Base-by-base conservation (phyloP, 441 rosid genomes). In the Brassica hybrid region DNA sequence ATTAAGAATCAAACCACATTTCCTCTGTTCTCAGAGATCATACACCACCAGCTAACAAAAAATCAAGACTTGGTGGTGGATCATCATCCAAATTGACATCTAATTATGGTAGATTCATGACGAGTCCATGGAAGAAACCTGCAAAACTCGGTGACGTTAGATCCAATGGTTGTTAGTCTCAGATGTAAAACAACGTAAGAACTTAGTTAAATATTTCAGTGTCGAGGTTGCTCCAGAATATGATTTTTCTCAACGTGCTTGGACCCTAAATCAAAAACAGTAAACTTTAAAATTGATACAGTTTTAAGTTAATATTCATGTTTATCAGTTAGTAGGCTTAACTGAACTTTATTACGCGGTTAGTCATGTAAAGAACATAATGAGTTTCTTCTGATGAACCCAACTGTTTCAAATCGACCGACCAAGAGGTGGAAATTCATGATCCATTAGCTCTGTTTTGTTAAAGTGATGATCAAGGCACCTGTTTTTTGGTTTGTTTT, bases 351-450 rank as follows among this genome's bases (percentile, higher is more conserved):
- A 83, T 77, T 95, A 95, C 74, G 99, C 98, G 71, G 99, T 98
- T 85, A 91, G 99, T 76, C 99, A 95, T 83, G 99, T 98, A 74
- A 95, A 93, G 97, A 98, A 95, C 88, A 95, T 95, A 50, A 85
- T 89, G 88, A 89, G 90, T 30, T 58, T 82, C 94, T 72, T 70
- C 65, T 76, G 78, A 75, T 80, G 87, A 75, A 63, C 86, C 83
- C 0, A 74, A 75, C 48, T 72, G 81, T 83, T 85, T 80, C 82
- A 78, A 85, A 87, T 89, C 92, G 3, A 85, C 91, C 77, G 84
- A 86, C 87, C 84, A 84, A 63, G 81, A 82, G 85, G 98, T 93
- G 41, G 67, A 18, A 59, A 8, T 0, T 45, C 27, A 18, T 13
- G 1, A 74, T 8, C 0, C 8, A 43, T 7, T 6, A 65, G 13